phyloP scores from a whole-genome alignment of 1,284 basidiomycete genomes.

The Porogramme epimiltina region DNA sequence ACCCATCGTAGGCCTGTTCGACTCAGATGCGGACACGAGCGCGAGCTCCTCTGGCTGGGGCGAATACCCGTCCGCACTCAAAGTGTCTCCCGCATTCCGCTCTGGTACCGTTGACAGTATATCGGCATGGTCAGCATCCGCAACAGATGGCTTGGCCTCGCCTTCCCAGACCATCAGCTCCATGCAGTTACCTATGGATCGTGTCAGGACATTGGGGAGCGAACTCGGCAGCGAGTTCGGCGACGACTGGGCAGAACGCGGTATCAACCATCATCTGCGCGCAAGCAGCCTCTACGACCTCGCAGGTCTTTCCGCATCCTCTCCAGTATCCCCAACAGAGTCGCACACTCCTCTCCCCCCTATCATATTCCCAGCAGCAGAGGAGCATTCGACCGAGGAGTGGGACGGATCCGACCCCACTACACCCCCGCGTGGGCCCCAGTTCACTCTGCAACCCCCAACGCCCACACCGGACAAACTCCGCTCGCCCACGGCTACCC shows the following conservation, averaged over 20 bases:
- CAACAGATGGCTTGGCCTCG: slow-evolving; percentile 24
- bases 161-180: slow-evolving; percentile 25
- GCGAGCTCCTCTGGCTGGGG: slow-evolving; percentile 1
- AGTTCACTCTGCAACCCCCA: slow-evolving; percentile 24
- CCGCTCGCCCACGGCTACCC: slow-evolving; percentile 20
- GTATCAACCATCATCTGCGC: slow-evolving; percentile 45
- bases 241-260: slow-evolving; percentile 42
- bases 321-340: slow-evolving; percentile 24
- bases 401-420: slow-evolving; percentile 12
- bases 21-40: slow-evolving; percentile 27
- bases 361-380: slow-evolving; percentile 15
- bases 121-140: slow-evolving; percentile 29
- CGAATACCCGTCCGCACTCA: slow-evolving; percentile 20
- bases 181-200: slow-evolving; percentile 20
- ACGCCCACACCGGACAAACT: slow-evolving; percentile 24
- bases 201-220: slow-evolving; percentile 51
- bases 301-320: slow-evolving; percentile 24
- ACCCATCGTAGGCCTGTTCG: slow-evolving; percentile 67
- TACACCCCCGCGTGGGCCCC: slow-evolving; percentile 21
- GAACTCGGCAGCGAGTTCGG: slow-evolving; percentile 52
- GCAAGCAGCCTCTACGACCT: slow-evolving; percentile 55
- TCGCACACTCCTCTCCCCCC: slow-evolving; percentile 7
- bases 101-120: slow-evolving; percentile 13
- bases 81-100: slow-evolving; percentile 24
- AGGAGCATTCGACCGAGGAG: slow-evolving; percentile 1